These are phyloP conservation scores for Bondarzewia mesenterica DNA, from an alignment of 1,284 basidiomycete genomes.

Conservation along the genomic window DNA sequence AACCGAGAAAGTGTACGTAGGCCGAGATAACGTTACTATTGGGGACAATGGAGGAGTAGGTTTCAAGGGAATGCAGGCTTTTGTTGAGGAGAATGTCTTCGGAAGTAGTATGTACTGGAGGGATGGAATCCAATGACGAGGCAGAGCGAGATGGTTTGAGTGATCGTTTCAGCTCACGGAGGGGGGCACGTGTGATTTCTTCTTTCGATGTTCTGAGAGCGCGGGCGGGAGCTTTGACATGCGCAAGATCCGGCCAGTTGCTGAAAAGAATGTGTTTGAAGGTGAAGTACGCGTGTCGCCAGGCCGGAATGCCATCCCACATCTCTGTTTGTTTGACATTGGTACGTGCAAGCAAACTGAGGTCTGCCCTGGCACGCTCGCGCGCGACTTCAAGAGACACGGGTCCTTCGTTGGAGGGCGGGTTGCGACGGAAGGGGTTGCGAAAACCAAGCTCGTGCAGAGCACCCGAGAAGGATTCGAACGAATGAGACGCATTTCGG, in stretches of 20 bases:
- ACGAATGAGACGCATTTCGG: constrained; percentile 39
- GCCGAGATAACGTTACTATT: constrained; percentile 44
- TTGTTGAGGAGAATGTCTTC: neutral
- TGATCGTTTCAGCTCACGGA: no score
- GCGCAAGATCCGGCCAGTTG: constrained; percentile 32
- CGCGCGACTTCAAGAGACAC: constrained; percentile 7
- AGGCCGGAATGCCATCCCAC: constrained; percentile 41
- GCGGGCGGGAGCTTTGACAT: constrained; percentile 19
- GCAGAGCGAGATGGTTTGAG: no score
- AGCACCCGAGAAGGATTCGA: constrained; percentile 39
- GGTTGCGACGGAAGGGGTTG: neutral
- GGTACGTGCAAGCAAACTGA: constrained; percentile 21
- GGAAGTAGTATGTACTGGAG: neutral
- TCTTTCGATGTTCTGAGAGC: constrained; percentile 23
- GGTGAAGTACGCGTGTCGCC: constrained; percentile 35
- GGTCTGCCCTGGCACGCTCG: constrained; percentile 13
- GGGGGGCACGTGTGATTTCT: constrained; percentile 16
- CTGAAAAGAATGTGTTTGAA: constrained; percentile 45
- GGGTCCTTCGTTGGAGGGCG: neutral
- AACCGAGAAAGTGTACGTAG: constrained; percentile 59
- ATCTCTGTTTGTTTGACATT: constrained; percentile 23
- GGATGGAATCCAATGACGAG: neutral
- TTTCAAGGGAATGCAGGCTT: constrained; percentile 5
- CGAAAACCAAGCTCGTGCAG: constrained; percentile 23
- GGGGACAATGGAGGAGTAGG: constrained; percentile 38